These are phyloP conservation scores for Gossypium turneri DNA, from an alignment of 345 rosid species.

Conservation along the genomic window DNA sequence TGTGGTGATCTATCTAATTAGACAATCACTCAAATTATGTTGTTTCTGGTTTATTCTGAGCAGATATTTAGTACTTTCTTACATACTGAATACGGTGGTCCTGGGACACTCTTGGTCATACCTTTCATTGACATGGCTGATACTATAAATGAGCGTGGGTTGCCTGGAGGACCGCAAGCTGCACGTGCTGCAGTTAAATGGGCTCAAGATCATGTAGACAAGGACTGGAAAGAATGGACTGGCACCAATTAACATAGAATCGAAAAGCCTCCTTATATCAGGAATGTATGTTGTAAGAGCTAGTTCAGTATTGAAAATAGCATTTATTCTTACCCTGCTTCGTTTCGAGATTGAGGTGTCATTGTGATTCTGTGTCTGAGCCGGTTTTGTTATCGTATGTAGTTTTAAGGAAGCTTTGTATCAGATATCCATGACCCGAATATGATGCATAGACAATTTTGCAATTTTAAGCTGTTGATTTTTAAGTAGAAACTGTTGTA, in stretches of 20 bases:
- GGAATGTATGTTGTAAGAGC: background rate
- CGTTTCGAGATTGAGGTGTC: background rate
- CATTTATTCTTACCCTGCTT: background rate
- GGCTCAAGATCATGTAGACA: slow-evolving; percentile 83
- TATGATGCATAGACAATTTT: background rate
- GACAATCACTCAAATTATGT: background rate
- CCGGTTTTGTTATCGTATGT: background rate
- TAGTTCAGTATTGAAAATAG: slow-evolving; percentile 1
- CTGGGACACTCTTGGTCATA: slow-evolving; percentile 79
- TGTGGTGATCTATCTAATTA: background rate
- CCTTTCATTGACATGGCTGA: slow-evolving; percentile 98
- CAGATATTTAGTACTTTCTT: slow-evolving; percentile 78
- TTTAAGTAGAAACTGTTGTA: background rate
- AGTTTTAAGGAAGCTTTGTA: background rate
- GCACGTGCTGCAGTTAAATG: slow-evolving; percentile 88
- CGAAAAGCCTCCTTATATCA: background rate
- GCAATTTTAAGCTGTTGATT: background rate
- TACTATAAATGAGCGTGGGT: slow-evolving; percentile 58
- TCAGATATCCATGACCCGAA: background rate
- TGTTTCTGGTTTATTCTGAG: slow-evolving; percentile 20
- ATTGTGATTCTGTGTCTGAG: background rate
- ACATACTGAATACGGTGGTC: slow-evolving; percentile 82
- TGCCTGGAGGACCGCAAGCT: slow-evolving; percentile 91
- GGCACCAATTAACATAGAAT: slow-evolving; percentile 23
- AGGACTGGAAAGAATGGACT: slow-evolving; percentile 92